These are phyloP conservation scores for Alternaria arborescens DNA, from an alignment of 2,329 filamentous ascomycete species.

Conservation along the genomic window DNA sequence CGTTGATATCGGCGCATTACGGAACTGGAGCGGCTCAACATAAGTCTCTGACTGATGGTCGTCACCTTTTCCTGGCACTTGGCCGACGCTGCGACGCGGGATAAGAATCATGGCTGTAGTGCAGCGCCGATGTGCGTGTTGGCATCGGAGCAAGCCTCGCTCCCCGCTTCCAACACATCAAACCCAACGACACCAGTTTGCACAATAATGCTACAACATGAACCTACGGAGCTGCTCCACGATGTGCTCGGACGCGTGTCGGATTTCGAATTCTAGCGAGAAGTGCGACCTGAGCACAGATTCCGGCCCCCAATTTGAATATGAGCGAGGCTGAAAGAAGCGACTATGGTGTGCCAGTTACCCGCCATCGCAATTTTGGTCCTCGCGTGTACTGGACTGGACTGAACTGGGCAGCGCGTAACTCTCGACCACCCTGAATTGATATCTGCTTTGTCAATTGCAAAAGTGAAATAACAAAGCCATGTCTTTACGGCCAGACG, in stretches of 20 bases:
- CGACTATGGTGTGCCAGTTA: constrained; percentile 20
- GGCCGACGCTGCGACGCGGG: constrained; percentile 10
- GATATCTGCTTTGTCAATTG: neutral
- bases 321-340: constrained; percentile 21
- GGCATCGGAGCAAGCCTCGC: constrained; percentile 6
- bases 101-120: constrained; percentile 9
- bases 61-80: neutral
- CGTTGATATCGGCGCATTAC: constrained; percentile 7
- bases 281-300: neutral
- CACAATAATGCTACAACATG: neutral
- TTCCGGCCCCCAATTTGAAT: constrained; percentile 24
- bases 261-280: neutral
- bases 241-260: neutral
- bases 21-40: constrained; percentile 7
- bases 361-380: constrained; percentile 32
- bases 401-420: constrained; percentile 3
- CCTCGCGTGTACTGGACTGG: constrained; percentile 7
- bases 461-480: constrained; percentile 1
- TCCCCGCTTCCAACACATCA: neutral
- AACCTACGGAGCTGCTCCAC: neutral
- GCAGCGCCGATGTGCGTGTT: constrained; percentile 1
- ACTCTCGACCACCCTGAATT: constrained; percentile 9
- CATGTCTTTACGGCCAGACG: constrained; percentile 55
- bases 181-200: neutral
- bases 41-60: neutral